These are phyloP conservation scores for Tolypocladium paradoxum DNA, from an alignment of 2,329 filamentous ascomycete genomes.

Conservation along the genomic window DNA sequence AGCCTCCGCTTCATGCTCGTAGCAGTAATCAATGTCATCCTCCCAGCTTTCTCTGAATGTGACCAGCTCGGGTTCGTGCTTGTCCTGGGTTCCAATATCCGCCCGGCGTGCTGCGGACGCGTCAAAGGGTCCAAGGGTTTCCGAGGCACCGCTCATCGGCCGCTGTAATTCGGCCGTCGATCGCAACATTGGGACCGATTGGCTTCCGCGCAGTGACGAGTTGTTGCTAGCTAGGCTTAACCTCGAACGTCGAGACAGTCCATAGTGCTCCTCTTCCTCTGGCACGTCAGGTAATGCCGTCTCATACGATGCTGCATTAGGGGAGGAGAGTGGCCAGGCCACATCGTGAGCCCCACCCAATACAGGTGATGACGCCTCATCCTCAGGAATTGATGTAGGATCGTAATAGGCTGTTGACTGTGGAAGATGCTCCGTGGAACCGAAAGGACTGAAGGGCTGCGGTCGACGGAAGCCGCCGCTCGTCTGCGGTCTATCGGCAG, in stretches of 20 bases:
- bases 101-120: conserved; percentile 17
- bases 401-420: neutral
- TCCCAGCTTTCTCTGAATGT: conserved; percentile 47
- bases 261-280: conserved; percentile 48
- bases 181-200: conserved; percentile 45
- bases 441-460: conserved; percentile 26
- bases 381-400: neutral
- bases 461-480: conserved; percentile 34
- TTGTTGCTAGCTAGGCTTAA: conserved; percentile 35
- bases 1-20: conserved; percentile 57
- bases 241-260: conserved; percentile 25
- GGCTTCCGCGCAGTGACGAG: conserved; percentile 42
- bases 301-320: conserved; percentile 22
- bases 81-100: conserved; percentile 10
- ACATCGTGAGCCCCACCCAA: conserved; percentile 29
- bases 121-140: conserved; percentile 38
- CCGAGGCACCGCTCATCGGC: conserved; percentile 38
- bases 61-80: conserved; percentile 9
- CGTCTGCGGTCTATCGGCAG: conserved; percentile 32
- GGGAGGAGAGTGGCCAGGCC: conserved; percentile 28
- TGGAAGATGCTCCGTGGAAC: conserved; percentile 9
- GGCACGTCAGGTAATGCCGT: conserved; percentile 46
- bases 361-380: conserved; percentile 24
- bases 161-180: conserved; percentile 29
- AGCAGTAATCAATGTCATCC: conserved; percentile 60